Evolutionary conservation across 2,329 filamentous ascomycete species (phyloP), one percentile per base, ranked within the genome.

Genomic region (Ceratocystis eucalypticola): DNA sequence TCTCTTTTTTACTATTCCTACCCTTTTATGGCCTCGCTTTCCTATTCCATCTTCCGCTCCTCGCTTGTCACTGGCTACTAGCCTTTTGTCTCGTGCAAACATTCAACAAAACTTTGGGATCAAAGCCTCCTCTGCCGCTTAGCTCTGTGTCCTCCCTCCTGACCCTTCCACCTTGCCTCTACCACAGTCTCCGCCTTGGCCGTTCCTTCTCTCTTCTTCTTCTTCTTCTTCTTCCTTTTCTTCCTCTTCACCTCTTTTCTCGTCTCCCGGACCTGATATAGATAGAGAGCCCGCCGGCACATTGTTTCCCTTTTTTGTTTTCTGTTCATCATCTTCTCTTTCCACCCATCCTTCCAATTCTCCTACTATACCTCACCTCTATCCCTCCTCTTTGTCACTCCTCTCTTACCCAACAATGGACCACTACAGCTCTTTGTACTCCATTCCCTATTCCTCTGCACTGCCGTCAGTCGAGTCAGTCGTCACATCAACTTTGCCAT

Each of bases 261-360:
- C 46, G 2, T 41, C 48, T 8, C 48, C 53, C 25, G 53, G 53
- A 33, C 53, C n/a, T 57, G 22, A 30, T 57, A 57, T 57, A 57
- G 53, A 57, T 57, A 57, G 22, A 57, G 22, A 28, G 53, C 3
- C 53, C 3, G 25, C 62, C 48, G 62, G 33, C 62, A 25, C 50
- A 15, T 55, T 50, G 44, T 57, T 25, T 66, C 8, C n/a, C n/a
- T 20, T 37, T 62, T 30, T 66, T 20, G 7, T 48, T 22, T 37
- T 53, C 22, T 66, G 25, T 62, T n/a, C 68, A 30, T 20, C 57
- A 64, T 66, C 15, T 30, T 62, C 67, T 68, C 67, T 50, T 65
- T 68, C 68, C 67, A 68, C 63, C 68, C 41, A 62, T 67, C 68
- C 67, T 69, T 62, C 67, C 48, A 3, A 25, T 3, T 44, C 59